Percentiles rank a stretch among this genome's conserved stretches.
phyloP scores from a whole-genome alignment of 169 alveolate genomes.

The Cryptosporidium xiaoi region DNA sequence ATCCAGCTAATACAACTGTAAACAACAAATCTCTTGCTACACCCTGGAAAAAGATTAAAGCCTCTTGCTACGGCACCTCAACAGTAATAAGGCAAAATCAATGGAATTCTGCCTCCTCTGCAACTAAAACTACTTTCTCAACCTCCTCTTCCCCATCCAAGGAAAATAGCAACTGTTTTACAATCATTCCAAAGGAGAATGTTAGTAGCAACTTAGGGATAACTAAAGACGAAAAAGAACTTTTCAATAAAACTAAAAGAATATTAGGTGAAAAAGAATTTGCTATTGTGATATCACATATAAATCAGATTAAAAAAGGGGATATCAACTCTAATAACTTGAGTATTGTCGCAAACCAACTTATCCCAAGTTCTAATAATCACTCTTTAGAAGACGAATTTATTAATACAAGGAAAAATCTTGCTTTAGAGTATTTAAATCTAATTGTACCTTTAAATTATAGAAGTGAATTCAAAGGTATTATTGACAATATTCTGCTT shows the following conservation, averaged over 20 bases:
- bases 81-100: too few species aligned
- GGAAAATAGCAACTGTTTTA: not conserved
- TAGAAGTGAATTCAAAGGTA: conserved; percentile 2
- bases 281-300: conserved; percentile 1
- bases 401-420: not conserved
- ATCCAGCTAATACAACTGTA: too few species aligned
- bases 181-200: conserved; percentile 21
- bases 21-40: too few species aligned
- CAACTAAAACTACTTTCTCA: not conserved
- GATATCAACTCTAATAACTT: too few species aligned
- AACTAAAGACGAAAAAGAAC: conserved; percentile 1
- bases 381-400: not conserved
- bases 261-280: conserved; percentile 24
- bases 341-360: too few species aligned
- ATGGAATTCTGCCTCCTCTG: too few species aligned
- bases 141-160: not conserved
- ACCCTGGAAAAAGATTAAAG: too few species aligned
- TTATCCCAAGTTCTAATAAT: too few species aligned
- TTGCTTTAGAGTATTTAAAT: conserved; percentile 21
- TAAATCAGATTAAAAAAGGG: too few species aligned
- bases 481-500: conserved; percentile 13
- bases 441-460: conserved; percentile 7
- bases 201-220: not conserved
- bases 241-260: conserved; percentile 4
- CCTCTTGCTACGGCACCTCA: too few species aligned